Evolutionary conservation across 371 early-diverging fungal genomes (phyloP).

Genomic region (Mucor indicus): DNA sequence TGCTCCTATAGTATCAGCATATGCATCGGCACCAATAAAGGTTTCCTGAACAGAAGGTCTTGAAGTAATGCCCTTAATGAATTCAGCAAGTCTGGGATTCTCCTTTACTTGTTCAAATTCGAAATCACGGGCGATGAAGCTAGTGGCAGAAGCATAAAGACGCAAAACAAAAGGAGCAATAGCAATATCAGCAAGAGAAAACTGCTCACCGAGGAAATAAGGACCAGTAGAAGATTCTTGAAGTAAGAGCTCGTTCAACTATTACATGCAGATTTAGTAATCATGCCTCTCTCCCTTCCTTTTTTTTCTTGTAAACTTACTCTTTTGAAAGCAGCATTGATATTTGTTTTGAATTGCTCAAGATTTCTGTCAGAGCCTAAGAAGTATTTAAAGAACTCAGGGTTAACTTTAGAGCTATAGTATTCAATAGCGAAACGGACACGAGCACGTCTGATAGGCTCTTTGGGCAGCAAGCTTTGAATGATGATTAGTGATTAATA

Average conservation of each 20-base stretch:
- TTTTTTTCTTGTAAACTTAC: slow-evolving; percentile 14
- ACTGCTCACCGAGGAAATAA: slow-evolving; percentile 59
- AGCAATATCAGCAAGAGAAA: slow-evolving; percentile 58
- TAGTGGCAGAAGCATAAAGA: slow-evolving; percentile 11
- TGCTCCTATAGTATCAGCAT: slow-evolving; percentile 3
- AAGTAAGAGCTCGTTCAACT: slow-evolving; percentile 41
- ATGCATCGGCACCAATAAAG: slow-evolving; percentile 23
- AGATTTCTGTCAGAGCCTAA: slow-evolving; percentile 22
- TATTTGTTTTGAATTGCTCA: slow-evolving; percentile 13
- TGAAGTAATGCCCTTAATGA: slow-evolving; percentile 22
- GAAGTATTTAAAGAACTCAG: slow-evolving; percentile 28
- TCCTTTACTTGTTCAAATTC: slow-evolving; percentile 17
- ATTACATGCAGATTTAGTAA: neutral
- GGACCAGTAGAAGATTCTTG: slow-evolving; percentile 54
- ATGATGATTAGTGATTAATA: neutral
- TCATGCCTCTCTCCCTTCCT: neutral
- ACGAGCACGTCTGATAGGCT: slow-evolving; percentile 45
- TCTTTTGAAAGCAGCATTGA: slow-evolving; percentile 20
- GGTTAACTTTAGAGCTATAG: slow-evolving; percentile 33
- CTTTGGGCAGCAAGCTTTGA: slow-evolving; percentile 36
- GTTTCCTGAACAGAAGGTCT: slow-evolving; percentile 29
- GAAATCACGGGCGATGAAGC: slow-evolving; percentile 14
- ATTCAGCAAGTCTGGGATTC: slow-evolving; percentile 28
- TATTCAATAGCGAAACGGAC: slow-evolving; percentile 57
- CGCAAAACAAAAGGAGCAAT: slow-evolving; percentile 50